Evolutionary conservation across 495 filamentous ascomycete species (phyloP).

Genomic region (Penicillium daleae): DNA sequence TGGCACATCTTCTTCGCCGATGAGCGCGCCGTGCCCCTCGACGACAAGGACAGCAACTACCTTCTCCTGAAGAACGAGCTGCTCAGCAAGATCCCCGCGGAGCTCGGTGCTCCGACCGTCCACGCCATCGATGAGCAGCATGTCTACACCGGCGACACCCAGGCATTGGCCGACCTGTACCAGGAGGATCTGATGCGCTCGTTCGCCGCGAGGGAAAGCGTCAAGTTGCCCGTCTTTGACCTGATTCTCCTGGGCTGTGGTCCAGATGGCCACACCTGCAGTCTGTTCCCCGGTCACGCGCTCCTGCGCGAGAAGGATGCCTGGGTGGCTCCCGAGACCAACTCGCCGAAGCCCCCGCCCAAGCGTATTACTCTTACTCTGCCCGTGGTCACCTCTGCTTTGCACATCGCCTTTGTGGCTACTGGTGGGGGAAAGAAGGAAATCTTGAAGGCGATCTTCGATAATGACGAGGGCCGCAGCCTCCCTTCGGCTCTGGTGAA

Average conservation of each 20-base stretch:
- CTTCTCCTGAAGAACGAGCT: conserved; percentile 82
- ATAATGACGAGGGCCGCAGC: conserved; percentile 69
- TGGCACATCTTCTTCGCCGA: conserved; percentile 99
- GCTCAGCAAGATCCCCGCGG: conserved; percentile 79
- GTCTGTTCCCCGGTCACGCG: conserved; percentile 86
- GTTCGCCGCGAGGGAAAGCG: conserved; percentile 83
- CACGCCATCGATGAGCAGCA: conserved; percentile 74
- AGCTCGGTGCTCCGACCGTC: conserved; percentile 66
- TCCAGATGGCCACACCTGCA: conserved; percentile 97
- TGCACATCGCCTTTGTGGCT: conserved; percentile 86
- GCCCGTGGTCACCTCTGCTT: conserved; percentile 81
- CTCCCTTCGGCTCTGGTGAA: conserved; percentile 90
- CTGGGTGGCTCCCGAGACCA: conserved; percentile 88
- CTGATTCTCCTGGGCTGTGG: conserved; percentile 90
- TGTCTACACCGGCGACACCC: conserved; percentile 79
- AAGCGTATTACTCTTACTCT: conserved; percentile 89
- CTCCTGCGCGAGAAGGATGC: conserved; percentile 85
- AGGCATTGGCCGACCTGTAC: conserved; percentile 92
- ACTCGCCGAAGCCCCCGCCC: conserved; percentile 93
- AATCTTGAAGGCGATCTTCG: conserved; percentile 89
- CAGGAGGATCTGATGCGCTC: conserved; percentile 82
- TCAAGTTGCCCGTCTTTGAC: conserved; percentile 93
- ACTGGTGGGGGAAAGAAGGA: conserved; percentile 89
- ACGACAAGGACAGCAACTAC: conserved; percentile 94
- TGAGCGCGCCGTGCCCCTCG: conserved; percentile 90